Conservation (phyloP, 2,329 filamentous ascomycete genomes). For the Plenodomus tracheiphilus region DNA sequence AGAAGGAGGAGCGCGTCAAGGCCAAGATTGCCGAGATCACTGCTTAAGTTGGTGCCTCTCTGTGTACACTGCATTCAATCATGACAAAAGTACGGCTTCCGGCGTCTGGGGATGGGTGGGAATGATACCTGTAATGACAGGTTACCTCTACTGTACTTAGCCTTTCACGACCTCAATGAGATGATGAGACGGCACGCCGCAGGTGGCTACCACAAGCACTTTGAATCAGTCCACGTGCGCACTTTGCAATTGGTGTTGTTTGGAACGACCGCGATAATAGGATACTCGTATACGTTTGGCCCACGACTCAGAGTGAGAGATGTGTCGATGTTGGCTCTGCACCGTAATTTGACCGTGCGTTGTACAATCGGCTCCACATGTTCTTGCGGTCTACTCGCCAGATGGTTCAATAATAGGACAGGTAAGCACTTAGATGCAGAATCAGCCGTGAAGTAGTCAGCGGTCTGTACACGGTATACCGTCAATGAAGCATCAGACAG, state of each 20-base stretch:
- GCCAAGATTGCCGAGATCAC: conserved; percentile 86
- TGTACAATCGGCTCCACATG: no score
- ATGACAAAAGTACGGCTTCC: conserved; percentile 41
- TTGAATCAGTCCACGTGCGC: conserved; percentile 4
- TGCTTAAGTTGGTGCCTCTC: conserved; percentile 39
- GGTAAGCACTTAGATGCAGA: no score
- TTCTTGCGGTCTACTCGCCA: no score
- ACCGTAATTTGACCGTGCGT: no score
- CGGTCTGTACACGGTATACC: no score
- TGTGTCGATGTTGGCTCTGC: no score
- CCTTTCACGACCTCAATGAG: conserved; percentile 35
- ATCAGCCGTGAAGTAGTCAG: no score
- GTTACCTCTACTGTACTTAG: conserved; percentile 33
- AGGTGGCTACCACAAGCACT: conserved; percentile 25
- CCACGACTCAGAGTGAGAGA: no score
- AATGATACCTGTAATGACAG: conserved; percentile 32
- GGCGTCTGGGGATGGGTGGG: conserved; percentile 42
- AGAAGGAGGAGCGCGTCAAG: conserved; percentile 84
- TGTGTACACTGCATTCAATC: conserved; percentile 24
- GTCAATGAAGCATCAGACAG: no score
- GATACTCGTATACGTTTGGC: no score
- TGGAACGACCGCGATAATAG: no score
- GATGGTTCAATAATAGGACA: no score
- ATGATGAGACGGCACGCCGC: conserved; percentile 34
- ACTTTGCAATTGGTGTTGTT: conserved; percentile 1